These are phyloP conservation scores for Hericium erinaceus DNA, from an alignment of 768 basidiomycete genomes.

Conservation along the genomic window DNA sequence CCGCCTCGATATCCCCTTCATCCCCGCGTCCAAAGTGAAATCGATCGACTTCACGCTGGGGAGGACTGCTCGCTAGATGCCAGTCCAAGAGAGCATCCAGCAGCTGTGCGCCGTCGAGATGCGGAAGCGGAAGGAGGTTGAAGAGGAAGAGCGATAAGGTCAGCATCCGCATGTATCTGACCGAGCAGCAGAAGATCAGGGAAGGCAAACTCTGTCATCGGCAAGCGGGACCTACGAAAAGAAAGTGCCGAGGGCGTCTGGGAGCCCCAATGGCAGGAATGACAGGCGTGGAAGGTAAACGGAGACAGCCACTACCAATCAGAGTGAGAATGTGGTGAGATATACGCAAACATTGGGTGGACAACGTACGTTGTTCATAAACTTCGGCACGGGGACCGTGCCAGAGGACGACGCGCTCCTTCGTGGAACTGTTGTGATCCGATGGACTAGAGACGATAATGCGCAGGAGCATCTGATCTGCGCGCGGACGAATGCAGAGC, in stretches of 20 bases:
- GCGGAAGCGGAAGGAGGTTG: conserved; percentile 69
- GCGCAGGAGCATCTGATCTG: conserved; percentile 45
- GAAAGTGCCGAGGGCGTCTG: conserved; percentile 30
- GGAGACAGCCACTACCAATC: conserved; percentile 46
- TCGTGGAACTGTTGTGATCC: background rate
- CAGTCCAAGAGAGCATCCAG: conserved; percentile 25
- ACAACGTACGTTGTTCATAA: conserved; percentile 47
- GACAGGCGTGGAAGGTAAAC: conserved; percentile 29
- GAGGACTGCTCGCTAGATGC: no score
- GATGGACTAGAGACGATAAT: conserved; percentile 31
- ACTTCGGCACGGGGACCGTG: conserved; percentile 60
- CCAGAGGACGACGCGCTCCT: conserved; percentile 50
- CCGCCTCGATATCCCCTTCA: no score
- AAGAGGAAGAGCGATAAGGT: conserved; percentile 76
- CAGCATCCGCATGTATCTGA: conserved; percentile 53
- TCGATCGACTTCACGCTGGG: no score
- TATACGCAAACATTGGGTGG: background rate
- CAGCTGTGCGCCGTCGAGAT: conserved; percentile 63
- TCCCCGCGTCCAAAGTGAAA: no score
- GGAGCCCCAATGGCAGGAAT: conserved; percentile 31
- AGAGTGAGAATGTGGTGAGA: background rate
- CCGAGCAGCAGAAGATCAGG: background rate
- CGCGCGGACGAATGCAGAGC: conserved; percentile 44
- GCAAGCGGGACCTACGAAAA: conserved; percentile 40
- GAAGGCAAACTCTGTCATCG: background rate